A percentile compares a stretch with the other conserved stretches of the same genome.
phyloP scores from a whole-genome alignment of 306 rosid genomes.

The Gastrolobium villosum region DNA sequence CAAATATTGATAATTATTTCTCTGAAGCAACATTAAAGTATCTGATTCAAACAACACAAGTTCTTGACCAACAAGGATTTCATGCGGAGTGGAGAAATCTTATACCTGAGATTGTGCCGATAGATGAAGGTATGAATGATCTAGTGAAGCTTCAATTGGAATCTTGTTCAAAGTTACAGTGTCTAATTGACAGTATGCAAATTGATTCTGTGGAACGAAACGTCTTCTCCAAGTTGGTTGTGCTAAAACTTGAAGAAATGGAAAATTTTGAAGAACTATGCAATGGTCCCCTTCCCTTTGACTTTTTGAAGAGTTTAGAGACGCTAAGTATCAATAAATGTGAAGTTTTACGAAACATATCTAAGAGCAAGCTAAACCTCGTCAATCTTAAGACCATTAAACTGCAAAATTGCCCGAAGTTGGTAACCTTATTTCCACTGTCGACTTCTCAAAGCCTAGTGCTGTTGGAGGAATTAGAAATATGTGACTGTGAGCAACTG shows the following conservation, averaged over 20 bases:
- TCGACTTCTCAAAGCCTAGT: neutral
- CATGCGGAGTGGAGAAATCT: neutral
- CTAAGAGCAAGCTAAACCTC: neutral
- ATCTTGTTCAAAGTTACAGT: neutral
- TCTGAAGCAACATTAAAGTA: neutral
- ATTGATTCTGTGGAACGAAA: neutral
- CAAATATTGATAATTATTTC: neutral
- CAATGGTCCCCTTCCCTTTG: neutral
- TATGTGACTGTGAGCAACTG: neutral
- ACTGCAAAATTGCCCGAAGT: neutral
- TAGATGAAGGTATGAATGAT: neutral
- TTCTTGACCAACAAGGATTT: neutral
- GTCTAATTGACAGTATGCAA: neutral
- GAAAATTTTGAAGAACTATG: neutral
- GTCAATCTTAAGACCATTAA: neutral
- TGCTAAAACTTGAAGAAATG: fast-evolving
- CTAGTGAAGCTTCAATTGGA: fast-evolving
- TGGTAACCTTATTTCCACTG: neutral
- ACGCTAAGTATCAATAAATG: fast-evolving
- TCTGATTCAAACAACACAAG: neutral
- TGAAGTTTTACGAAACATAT: too few species aligned
- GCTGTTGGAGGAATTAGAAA: neutral
- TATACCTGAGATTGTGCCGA: slow-evolving; percentile 2
- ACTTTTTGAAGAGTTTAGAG: neutral
- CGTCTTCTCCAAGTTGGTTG: slow-evolving; percentile 26